Evolutionary conservation across 805 yeast species (phyloP).

Genomic region (Starmerella asiatica): DNA sequence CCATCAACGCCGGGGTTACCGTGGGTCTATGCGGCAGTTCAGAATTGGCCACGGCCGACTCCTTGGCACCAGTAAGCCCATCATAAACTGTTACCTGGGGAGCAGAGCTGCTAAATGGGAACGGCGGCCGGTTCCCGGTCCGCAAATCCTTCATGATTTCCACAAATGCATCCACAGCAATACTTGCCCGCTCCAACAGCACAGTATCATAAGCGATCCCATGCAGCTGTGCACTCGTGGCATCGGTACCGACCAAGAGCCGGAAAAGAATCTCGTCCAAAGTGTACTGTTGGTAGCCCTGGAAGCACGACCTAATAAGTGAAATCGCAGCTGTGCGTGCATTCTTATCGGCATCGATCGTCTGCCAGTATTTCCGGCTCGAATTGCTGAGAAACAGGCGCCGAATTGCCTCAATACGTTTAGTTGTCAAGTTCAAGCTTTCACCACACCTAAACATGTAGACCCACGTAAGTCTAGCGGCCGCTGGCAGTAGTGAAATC

Average conservation of each 20-base stretch:
- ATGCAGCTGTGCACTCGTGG: constrained; percentile 19
- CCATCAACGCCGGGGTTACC: constrained; percentile 15
- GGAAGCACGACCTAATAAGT: constrained; percentile 64
- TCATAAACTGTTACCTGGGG: constrained; percentile 1
- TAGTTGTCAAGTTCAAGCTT: constrained; percentile 72
- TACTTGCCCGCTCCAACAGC: constrained; percentile 53
- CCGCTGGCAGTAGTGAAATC: constrained; percentile 46
- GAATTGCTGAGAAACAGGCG: constrained; percentile 37
- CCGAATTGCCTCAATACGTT: constrained; percentile 56
- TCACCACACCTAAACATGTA: constrained; percentile 77
- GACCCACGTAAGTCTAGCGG: constrained; percentile 77
- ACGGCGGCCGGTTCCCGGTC: constrained; percentile 47
- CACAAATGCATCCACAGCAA: constrained; percentile 59
- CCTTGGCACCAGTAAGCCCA: constrained; percentile 12
- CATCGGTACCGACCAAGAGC: constrained; percentile 32
- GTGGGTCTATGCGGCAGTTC: constrained; percentile 16
- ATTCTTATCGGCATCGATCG: constrained; percentile 20
- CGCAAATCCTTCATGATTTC: constrained; percentile 54
- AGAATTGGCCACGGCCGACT: constrained; percentile 5
- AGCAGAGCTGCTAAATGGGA: constrained; percentile 30
- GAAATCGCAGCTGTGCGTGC: constrained; percentile 54
- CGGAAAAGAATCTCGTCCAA: constrained; percentile 68
- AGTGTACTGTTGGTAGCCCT: constrained; percentile 61
- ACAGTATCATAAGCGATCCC: constrained; percentile 41
- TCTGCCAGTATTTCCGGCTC: constrained; percentile 57